phyloP scores from a whole-genome alignment of 305 asterid species.

The Lippia alba region DNA sequence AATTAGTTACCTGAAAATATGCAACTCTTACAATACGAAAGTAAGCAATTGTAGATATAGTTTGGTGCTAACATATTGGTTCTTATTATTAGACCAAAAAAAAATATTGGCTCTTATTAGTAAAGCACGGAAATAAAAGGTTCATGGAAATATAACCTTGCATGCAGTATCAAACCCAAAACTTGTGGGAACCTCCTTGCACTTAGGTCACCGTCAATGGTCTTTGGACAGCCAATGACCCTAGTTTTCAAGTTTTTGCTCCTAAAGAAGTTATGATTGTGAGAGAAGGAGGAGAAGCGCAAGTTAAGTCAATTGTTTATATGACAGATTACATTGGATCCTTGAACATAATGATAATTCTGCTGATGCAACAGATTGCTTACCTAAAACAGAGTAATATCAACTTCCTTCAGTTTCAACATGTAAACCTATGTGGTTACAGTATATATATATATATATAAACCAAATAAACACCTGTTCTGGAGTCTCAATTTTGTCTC shows the following conservation, averaged over 20 bases:
- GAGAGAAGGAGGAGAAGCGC: constrained; percentile 16
- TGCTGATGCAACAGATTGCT: constrained; percentile 2
- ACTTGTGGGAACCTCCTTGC: constrained; percentile 74
- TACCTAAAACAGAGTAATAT: constrained; percentile 50
- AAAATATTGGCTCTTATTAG: no score
- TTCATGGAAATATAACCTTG: no score
- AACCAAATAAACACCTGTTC: constrained; percentile 69
- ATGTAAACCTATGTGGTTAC: constrained; percentile 17
- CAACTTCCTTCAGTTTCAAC: constrained; percentile 35
- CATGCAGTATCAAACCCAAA: constrained; percentile 86
- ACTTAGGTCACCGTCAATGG: constrained; percentile 79
- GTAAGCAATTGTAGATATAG: no score
- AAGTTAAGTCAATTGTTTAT: constrained; percentile 11
- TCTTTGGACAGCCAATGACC: constrained; percentile 78
- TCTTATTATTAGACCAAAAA: no score
- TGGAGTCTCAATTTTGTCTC: constrained; percentile 99
- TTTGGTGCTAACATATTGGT: no score
- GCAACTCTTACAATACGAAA: no score
- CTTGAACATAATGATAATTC: constrained; percentile 2
- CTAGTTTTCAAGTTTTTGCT: constrained; percentile 71
- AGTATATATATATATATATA: constrained; percentile 4
- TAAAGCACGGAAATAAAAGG: no score
- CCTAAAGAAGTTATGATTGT: constrained; percentile 48
- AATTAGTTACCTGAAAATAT: no score
- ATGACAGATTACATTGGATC: constrained; percentile 19